Conservation (phyloP, 495 filamentous ascomycete genomes). For the Oidiodendron maius region DNA sequence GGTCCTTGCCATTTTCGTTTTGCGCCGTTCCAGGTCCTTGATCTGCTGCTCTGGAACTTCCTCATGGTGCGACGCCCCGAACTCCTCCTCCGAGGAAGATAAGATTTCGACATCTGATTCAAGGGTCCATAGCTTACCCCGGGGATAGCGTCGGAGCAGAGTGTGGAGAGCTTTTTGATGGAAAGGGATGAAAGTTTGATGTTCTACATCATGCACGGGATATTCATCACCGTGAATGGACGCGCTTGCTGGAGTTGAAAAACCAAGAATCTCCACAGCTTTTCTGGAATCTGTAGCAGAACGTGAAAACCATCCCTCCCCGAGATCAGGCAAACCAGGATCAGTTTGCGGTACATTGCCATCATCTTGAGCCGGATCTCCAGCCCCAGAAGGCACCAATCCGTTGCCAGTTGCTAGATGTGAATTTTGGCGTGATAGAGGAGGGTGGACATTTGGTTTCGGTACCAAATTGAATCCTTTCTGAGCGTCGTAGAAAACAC, state of each 20-base stretch:
- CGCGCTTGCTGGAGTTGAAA: conserved; percentile 25
- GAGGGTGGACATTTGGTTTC: background rate
- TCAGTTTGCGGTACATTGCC: background rate
- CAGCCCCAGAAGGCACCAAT: background rate
- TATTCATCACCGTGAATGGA: conserved; percentile 21
- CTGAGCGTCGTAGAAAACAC: conserved; percentile 44
- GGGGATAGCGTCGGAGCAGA: conserved; percentile 52
- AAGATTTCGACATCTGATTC: conserved; percentile 35
- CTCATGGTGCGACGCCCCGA: background rate
- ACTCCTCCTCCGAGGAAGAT: conserved; percentile 20
- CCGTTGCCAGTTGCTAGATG: conserved; percentile 11
- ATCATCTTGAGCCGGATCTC: background rate
- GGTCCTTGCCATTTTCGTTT: conserved; percentile 4
- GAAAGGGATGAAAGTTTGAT: conserved; percentile 11
- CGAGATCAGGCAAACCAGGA: background rate
- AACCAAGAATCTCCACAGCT: conserved; percentile 26
- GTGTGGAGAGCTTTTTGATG: conserved; percentile 18
- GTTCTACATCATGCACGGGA: background rate
- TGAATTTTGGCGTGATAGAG: background rate
- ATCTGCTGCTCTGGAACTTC: background rate
- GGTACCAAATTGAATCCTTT: conserved; percentile 8
- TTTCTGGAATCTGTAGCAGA: conserved; percentile 5
- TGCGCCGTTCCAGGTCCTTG: conserved; percentile 7
- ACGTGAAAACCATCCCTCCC: conserved; percentile 9
- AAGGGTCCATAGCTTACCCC: conserved; percentile 52